Conservation (phyloP, 2,329 filamentous ascomycete genomes). For the Trichoderma asperellum region DNA sequence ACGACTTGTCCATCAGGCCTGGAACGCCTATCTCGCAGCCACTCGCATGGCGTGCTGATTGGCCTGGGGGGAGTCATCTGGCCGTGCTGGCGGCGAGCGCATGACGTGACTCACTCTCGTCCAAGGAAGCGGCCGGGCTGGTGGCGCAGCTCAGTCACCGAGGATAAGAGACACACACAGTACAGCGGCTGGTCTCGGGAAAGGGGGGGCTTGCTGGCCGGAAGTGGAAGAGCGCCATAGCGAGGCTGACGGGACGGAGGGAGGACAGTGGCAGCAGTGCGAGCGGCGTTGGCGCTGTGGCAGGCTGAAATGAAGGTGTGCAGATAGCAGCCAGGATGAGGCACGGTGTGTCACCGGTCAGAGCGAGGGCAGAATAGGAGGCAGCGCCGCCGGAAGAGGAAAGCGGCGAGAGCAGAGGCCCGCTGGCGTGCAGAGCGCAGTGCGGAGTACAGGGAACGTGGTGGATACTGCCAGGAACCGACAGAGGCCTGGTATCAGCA, state of each 20-base stretch:
- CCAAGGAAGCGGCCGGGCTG: slow-evolving; percentile 19
- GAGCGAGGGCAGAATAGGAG: slow-evolving; percentile 24
- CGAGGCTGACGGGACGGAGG: slow-evolving; percentile 16
- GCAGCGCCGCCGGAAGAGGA: slow-evolving; percentile 25
- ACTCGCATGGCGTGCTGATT: slow-evolving; percentile 31
- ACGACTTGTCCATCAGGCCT: background rate
- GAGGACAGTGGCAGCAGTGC: background rate
- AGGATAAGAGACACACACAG: background rate
- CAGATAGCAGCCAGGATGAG: background rate
- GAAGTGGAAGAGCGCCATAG: slow-evolving; percentile 21
- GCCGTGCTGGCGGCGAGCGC: slow-evolving; percentile 30
- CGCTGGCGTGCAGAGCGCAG: slow-evolving; percentile 17
- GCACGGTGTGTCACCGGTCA: slow-evolving; percentile 21
- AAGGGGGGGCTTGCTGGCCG: slow-evolving; percentile 20
- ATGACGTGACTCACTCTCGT: slow-evolving; percentile 37
- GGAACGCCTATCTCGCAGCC: slow-evolving; percentile 13
- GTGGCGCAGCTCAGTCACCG: slow-evolving; percentile 27
- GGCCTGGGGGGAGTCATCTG: slow-evolving; percentile 34
- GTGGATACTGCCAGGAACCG: slow-evolving; percentile 15
- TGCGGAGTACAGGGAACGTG: slow-evolving; percentile 22
- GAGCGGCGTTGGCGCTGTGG: background rate
- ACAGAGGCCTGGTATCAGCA: background rate
- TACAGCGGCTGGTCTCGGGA: background rate
- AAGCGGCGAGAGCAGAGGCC: slow-evolving; percentile 17
- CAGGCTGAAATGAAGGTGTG: slow-evolving; percentile 20